These are phyloP conservation scores for Tuctoria greenei DNA, from an alignment of 176 grass and related monocot genomes.

Conservation along the genomic window DNA sequence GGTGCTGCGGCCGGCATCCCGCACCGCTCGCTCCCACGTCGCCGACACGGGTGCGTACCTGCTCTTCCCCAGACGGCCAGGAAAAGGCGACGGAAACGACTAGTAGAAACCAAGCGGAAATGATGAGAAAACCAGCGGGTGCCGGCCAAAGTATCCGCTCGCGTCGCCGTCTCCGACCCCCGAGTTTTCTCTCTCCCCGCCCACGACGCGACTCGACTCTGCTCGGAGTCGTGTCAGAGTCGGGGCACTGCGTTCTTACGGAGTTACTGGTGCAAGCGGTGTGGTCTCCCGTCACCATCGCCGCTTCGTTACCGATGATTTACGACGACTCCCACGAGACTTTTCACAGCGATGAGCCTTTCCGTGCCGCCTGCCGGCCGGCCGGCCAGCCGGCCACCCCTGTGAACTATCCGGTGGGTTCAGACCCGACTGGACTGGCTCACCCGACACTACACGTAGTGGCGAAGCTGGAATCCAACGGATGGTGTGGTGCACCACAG, in stretches of 20 bases:
- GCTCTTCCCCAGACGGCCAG: neutral
- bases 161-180: neutral
- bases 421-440: neutral
- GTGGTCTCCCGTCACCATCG: neutral
- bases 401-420: neutral
- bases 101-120: neutral
- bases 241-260: slow-evolving; percentile 20
- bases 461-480: no score
- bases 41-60: no score
- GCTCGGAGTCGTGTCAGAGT: neutral
- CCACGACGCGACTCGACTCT: neutral
- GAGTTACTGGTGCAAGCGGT: neutral
- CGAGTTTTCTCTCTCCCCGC: neutral
- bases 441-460: no score
- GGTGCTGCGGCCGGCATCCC: neutral
- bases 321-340: neutral
- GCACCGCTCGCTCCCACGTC: slow-evolving; percentile 1
- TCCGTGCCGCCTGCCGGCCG: no score
- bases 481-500: no score
- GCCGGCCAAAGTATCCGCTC: neutral
- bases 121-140: neutral
- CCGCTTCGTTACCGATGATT: neutral
- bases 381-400: neutral
- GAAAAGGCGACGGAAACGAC: neutral
- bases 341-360: neutral